These are phyloP conservation scores for Salvia sclarea DNA, from an alignment of 305 asterid species.

Conservation along the genomic window DNA sequence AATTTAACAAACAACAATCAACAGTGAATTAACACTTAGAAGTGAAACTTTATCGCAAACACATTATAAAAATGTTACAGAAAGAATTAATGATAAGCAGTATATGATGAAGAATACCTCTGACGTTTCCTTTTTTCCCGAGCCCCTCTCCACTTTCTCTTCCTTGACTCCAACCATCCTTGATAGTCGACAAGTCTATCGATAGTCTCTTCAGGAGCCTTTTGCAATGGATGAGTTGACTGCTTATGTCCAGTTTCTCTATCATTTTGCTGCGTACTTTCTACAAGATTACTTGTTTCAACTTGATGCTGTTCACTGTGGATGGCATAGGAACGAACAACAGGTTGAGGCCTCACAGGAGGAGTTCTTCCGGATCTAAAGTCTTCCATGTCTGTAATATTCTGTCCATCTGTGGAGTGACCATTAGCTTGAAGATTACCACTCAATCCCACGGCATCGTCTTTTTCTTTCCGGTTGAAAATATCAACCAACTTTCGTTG, in stretches of 20 bases:
- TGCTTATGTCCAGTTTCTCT: slow-evolving; percentile 34
- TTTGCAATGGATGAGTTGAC: slow-evolving; percentile 42
- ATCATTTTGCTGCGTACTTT: slow-evolving; percentile 44
- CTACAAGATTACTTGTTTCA: slow-evolving; percentile 40
- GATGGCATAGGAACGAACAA: slow-evolving; percentile 62
- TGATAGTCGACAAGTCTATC: slow-evolving; percentile 74
- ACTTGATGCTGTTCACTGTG: slow-evolving; percentile 43
- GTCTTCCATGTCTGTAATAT: slow-evolving; percentile 80
- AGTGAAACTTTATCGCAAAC: neutral
- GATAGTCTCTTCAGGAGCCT: slow-evolving; percentile 52
- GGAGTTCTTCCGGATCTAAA: slow-evolving; percentile 53
- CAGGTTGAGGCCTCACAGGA: slow-evolving; percentile 60
- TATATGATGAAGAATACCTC: slow-evolving; percentile 49
- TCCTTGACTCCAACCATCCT: slow-evolving; percentile 93
- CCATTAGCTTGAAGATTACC: slow-evolving; percentile 39
- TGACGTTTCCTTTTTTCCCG: slow-evolving; percentile 84
- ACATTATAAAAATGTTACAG: slow-evolving; percentile 12
- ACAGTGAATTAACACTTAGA: slow-evolving; percentile 4
- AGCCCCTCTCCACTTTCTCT: slow-evolving; percentile 91
- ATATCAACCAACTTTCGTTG: slow-evolving; percentile 89
- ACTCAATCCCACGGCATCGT: slow-evolving; percentile 39
- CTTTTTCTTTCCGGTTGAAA: slow-evolving; percentile 54
- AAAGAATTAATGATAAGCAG: slow-evolving; percentile 24
- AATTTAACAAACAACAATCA: slow-evolving; percentile 29
- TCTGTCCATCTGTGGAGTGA: slow-evolving; percentile 48